Evolutionary conservation across 2,329 filamentous ascomycete species (phyloP), one percentile per base, ranked within the genome.

Genomic region (Ceratocystis variospora): DNA sequence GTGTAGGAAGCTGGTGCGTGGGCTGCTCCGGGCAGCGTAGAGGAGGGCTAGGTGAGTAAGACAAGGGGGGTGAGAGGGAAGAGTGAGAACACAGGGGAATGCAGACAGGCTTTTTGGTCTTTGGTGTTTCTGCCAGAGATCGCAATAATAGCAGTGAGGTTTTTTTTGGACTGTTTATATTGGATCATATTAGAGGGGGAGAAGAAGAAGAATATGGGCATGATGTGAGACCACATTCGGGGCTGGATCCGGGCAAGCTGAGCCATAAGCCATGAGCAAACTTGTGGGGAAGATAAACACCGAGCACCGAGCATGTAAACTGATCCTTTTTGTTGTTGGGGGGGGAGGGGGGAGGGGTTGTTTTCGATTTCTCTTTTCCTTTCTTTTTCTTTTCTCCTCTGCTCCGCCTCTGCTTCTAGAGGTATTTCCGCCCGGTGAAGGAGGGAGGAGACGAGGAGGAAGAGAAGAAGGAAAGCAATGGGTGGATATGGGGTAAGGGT

Each of bases 1-100:
- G 63, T 65, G 63, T 15, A 57, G 33, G 53, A 57, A 57, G 2
- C 22, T 65, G 17, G 63, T 65, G 28, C 63, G 19, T 28, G 50
- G 17, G 7, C n/a, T 59, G 50, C 6, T 55, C 6, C 33, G 17
- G 8, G 50, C 12, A 17, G 61, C 22, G 28, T 25, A 53, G 17
- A 19, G 25, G 28, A 33, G 25, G 31, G 53, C 25, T n/a, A 31
- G 53, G 44, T 62, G 37, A 46, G 61, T 19, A 45, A 25, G 61
- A 22, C 37, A 22, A 15, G 28, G 37, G 37, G 37, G 37, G 7
- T 22, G 5, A 22, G 8, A 28, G 37, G 2, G 41, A 12, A 28
- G 61, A 44, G 19, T 45, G 17, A 12, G 48, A 10, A 22, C 7
- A 22, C n/a, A 22, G 8, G 48, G n/a, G 17, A 22, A 22, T 10